phyloP scores from a whole-genome alignment of 371 early-diverging fungal genomes.

The Rhizopus sp. region DNA sequence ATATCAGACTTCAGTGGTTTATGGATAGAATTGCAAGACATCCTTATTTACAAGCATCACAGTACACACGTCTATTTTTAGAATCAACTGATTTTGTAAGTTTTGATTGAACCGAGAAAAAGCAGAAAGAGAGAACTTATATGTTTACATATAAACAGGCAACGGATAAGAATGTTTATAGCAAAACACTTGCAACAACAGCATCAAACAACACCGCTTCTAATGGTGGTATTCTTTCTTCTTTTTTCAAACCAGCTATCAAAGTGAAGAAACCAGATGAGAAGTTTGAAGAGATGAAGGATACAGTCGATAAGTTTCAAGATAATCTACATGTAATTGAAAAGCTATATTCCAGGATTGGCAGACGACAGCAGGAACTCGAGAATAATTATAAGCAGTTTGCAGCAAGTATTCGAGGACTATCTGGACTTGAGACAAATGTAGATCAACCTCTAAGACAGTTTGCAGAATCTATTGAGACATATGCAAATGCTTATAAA shows the following conservation, averaged over 20 bases:
- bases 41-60: conserved; percentile 74
- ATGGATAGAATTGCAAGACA: conserved; percentile 81
- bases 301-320: conserved; percentile 78
- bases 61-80: conserved; percentile 75
- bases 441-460: conserved; percentile 74
- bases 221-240: conserved; percentile 71
- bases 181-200: conserved; percentile 49
- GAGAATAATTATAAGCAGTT: conserved; percentile 79
- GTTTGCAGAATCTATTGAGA: conserved; percentile 72
- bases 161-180: conserved; percentile 31
- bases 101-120: background rate
- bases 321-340: conserved; percentile 82
- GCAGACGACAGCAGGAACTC: conserved; percentile 77
- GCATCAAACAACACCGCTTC: conserved; percentile 6
- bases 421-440: conserved; percentile 84
- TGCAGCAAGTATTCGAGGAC: conserved; percentile 69
- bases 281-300: conserved; percentile 79
- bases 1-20: conserved; percentile 73
- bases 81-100: conserved; percentile 77
- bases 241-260: conserved; percentile 79
- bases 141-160: conserved; percentile 22
- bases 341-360: conserved; percentile 72
- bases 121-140: background rate
- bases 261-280: conserved; percentile 90
- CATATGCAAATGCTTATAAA: conserved; percentile 64